Conservation (phyloP, 306 rosid species). For the Casuarina glauca region DNA sequence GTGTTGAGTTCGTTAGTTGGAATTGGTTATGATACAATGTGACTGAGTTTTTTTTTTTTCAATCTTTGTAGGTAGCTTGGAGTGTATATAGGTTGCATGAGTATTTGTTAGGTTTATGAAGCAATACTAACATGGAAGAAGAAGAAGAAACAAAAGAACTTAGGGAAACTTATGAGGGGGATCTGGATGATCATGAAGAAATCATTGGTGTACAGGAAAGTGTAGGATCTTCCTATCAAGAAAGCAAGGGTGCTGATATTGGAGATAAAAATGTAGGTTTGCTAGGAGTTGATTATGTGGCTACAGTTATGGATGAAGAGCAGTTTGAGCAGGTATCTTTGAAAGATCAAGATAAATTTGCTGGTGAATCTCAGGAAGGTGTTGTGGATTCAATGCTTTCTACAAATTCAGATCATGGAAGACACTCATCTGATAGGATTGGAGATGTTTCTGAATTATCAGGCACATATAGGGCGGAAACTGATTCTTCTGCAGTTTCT, state of each 20-base stretch:
- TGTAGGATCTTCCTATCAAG: conserved; percentile 33
- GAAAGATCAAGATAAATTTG: conserved; percentile 62
- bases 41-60: conserved; percentile 18
- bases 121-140: conserved; percentile 59
- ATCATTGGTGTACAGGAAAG: conserved; percentile 35
- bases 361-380: conserved; percentile 25
- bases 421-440: conserved; percentile 41
- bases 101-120: conserved; percentile 25
- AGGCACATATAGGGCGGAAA: conserved; percentile 36
- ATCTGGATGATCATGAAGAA: conserved; percentile 35
- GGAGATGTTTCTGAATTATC: conserved; percentile 46
- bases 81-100: conserved; percentile 34
- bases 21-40: conserved; percentile 3
- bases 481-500: conserved; percentile 48
- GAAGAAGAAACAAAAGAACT: conserved; percentile 60
- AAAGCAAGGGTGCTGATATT: conserved; percentile 28
- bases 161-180: conserved; percentile 37
- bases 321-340: conserved; percentile 72
- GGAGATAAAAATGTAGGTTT: conserved; percentile 24
- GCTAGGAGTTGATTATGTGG: conserved; percentile 36
- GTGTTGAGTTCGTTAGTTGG: background rate
- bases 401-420: conserved; percentile 51
- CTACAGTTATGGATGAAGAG: conserved; percentile 38
- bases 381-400: conserved; percentile 40
- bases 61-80: conserved; percentile 45